Evolutionary conservation across 176 grass and related monocot species (phyloP), one percentile per base, ranked within the genome.

Genomic region (Ampelocalamus luodianensis): DNA sequence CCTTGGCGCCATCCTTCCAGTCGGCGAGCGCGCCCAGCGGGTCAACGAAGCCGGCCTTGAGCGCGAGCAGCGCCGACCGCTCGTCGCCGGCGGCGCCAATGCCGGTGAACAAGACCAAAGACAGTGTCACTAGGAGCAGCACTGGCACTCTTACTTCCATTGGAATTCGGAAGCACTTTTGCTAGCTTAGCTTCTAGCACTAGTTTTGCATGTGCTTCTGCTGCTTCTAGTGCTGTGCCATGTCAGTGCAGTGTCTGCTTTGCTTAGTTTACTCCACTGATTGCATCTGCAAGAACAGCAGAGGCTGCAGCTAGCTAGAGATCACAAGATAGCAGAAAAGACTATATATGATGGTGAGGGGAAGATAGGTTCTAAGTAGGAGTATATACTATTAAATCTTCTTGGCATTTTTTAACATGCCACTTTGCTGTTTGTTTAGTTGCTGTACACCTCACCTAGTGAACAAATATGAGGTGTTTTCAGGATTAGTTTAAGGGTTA

Each of bases 1-100:
- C 51, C 55, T 59, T 59, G 55, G 22, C 9, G 22, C 55, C 55
- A 23, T 23, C 55, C 22, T 58, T 91, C 96, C 96, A 98, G 23
- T 80, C 89, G 1, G 42, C 55, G 22, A 98, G 91, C 14, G 40
- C 86, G 12, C 74, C 85, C 64, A 93, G 2, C 7, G 96, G 84
- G 22, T 95, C 96, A 16, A 90, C 81, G 56, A 98, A 68, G 26
- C 85, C 96, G 3, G 83, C 87, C 61, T 92, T 98, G 13, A 98
- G 85, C 7, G 91, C 88, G 8, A 98, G 89, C 72, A 98, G 68
- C 13, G 82, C 85, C 36, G 77, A 73, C 71, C 65, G 87, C 64
- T 98, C 93, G 5, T 88, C 93, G 2, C 51, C 63, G 5, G 11
- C 55, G 7, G 77, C 92, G 36, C 51, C 82, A 32, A 29, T 43